phyloP scores from a whole-genome alignment of 1,139 yeast genomes.

The Saccharomycopsis hybrid region DNA sequence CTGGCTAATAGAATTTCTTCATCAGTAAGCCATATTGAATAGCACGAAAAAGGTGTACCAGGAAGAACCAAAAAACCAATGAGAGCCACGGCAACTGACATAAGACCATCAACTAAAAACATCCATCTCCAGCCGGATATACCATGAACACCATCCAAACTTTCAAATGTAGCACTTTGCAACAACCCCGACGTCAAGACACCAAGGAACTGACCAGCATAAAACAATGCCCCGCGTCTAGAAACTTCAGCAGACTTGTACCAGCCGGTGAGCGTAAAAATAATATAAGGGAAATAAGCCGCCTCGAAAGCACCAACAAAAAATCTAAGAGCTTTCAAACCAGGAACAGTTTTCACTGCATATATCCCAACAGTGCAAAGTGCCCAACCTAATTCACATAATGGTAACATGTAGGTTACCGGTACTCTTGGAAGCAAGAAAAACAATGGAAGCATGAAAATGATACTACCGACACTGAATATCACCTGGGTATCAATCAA shows the following conservation, averaged over 20 bases:
- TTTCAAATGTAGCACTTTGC: constrained; percentile 49
- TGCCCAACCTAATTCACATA: constrained; percentile 50
- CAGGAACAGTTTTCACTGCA: constrained; percentile 34
- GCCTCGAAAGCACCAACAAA: constrained; percentile 59
- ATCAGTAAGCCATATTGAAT: constrained; percentile 37
- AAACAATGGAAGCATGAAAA: constrained; percentile 44
- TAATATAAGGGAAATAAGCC: constrained; percentile 53
- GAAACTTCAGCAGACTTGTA: constrained; percentile 53
- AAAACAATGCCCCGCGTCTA: constrained; percentile 55
- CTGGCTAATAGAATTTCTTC: constrained; percentile 53
- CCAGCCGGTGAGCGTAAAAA: constrained; percentile 57
- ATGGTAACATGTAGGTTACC: constrained; percentile 39
- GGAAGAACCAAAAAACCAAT: constrained; percentile 59
- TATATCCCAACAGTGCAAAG: constrained; percentile 45
- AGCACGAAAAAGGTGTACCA: constrained; percentile 48
- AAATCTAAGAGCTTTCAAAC: constrained; percentile 45
- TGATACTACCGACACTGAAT: constrained; percentile 50
- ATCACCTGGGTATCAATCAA: constrained; percentile 51
- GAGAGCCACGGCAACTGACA: constrained; percentile 54
- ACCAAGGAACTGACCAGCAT: constrained; percentile 56
- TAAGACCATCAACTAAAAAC: constrained; percentile 58
- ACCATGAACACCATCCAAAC: constrained; percentile 42
- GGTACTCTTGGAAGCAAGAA: constrained; percentile 39
- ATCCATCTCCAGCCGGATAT: constrained; percentile 69
- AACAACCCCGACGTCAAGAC: constrained; percentile 56